These are phyloP conservation scores for Tritrichomonas musculus DNA, from an alignment of 208 protist genomes.

Conservation along the genomic window DNA sequence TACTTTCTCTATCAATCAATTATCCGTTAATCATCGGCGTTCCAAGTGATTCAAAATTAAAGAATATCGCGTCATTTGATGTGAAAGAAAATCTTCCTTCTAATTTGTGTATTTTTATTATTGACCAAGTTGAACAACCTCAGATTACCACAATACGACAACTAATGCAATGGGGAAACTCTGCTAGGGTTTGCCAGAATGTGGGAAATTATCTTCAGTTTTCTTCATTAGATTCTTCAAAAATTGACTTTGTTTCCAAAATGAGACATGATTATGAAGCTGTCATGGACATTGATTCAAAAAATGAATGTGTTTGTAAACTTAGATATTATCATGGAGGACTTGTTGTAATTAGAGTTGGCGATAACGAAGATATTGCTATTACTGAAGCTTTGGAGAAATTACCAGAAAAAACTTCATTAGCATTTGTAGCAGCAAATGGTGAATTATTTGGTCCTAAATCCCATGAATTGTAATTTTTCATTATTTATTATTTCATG, in stretches of 20 bases:
- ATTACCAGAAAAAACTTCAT: no score
- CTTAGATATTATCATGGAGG: background rate
- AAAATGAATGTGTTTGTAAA: background rate
- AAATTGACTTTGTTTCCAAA: background rate
- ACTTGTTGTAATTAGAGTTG: background rate
- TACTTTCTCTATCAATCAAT: background rate
- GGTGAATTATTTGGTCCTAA: no score
- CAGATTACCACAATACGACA: background rate
- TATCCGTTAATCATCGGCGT: no score
- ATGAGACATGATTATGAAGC: background rate
- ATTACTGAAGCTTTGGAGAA: no score
- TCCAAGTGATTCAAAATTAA: no score
- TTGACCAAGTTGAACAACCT: background rate
- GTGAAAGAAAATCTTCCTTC: background rate
- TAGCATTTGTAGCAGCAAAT: no score
- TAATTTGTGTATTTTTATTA: background rate
- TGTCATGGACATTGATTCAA: background rate
- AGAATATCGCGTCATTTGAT: background rate
- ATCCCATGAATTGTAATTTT: no score
- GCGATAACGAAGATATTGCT: background rate
- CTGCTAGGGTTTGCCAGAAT: background rate
- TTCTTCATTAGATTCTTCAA: background rate
- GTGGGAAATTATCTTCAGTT: background rate
- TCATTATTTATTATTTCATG: no score
- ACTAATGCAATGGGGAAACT: background rate